Base-by-base conservation (phyloP, 1,139 yeast species). In the Zygosaccharomyces pseudobailii region DNA sequence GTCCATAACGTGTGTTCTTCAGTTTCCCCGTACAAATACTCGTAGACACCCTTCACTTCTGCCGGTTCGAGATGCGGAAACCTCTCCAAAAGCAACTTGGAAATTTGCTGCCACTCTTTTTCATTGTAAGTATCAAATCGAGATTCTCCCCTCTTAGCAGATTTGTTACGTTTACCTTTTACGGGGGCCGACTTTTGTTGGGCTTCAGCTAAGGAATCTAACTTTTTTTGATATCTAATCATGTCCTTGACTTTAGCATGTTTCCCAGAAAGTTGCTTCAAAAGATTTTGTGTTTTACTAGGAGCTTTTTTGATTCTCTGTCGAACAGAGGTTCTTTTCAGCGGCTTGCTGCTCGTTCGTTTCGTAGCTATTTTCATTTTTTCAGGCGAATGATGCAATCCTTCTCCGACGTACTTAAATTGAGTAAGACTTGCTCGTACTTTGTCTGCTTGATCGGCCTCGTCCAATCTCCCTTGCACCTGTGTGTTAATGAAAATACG, bases 401-500 rank as follows among this genome's bases (percentile, higher is more conserved):
- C 43, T 17, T 39, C 28, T 9, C 20, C 28, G 22, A 47, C n/a
- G 42, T 55, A 56, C 33, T 56, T 57, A 36, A 61, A 56, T n/a
- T 52, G 53, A 19, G 48, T 41, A 17, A 59, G 42, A 27, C 47
- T 47, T 3, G 49, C 36, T 46, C 52, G 55, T 27, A 54, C 9
- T 9, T 35, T 44, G 17, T 38, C 32, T n/a, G 59, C 57, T 13
- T 48, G 48, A 28, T 57, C 59, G 5, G 43, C 45, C 17, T 59
- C 65, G 48, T 64, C 67, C 21, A 64, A 39, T 28, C 56, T 43
- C 33, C 64, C 49, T 48, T 64, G 68, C 13, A 64, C 55, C 44
- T 64, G 68, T 5, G 68, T 64, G 30, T 54, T 60, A 3, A 64
- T 48, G 31, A 64, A 56, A 6, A 63, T 48, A 7, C 39, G 33